Evolutionary conservation across 176 grass and related monocot species (phyloP), one percentile per base, ranked within the genome.

Genomic region (Typha latifolia): DNA sequence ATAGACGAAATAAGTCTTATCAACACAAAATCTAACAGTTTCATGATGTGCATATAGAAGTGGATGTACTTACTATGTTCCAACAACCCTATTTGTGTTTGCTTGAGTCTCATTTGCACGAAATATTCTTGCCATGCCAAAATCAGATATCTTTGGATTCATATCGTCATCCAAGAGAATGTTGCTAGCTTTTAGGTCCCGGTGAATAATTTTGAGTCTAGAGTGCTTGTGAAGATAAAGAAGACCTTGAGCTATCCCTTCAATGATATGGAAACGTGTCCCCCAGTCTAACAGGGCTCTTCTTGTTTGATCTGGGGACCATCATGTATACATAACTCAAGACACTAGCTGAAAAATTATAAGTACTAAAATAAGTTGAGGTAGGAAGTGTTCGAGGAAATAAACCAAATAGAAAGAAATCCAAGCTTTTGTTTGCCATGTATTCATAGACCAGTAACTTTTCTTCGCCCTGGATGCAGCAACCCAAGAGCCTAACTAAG

Each of bases 61-160:
- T 6, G 2, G 15, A 47, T 64, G 55, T 49, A 69, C 82, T 89
- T 76, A 89, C 86, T 82, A 89, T 68, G 82, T 89, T 26, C 86
- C 86, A 3, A 84, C 82, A 7, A 89, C 75, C 59, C 78, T 75
- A 18, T 72, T 79, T 4, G 78, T 89, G 49, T 73, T 85, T 67
- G 63, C 82, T 66, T 85, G 59, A 64, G 62, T 81, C 72, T 77
- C 71, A 68, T 89, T 62, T 12, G 82, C 49, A 48, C 67, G 71
- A 73, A 82, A 85, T 82, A 89, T 89, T 85, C 68, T 73, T 5
- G 75, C 82, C 79, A 89, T 79, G 20, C 82, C 82, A 15, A 89
- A 85, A 22, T 89, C 82, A 16, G 86, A 89, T 15, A 89, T 89
- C 59, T 85, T 89, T 66, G 86, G 82, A 49, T 85, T 89, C 86